phyloP scores from a whole-genome alignment of 305 asterid species.

The Withania somnifera region DNA sequence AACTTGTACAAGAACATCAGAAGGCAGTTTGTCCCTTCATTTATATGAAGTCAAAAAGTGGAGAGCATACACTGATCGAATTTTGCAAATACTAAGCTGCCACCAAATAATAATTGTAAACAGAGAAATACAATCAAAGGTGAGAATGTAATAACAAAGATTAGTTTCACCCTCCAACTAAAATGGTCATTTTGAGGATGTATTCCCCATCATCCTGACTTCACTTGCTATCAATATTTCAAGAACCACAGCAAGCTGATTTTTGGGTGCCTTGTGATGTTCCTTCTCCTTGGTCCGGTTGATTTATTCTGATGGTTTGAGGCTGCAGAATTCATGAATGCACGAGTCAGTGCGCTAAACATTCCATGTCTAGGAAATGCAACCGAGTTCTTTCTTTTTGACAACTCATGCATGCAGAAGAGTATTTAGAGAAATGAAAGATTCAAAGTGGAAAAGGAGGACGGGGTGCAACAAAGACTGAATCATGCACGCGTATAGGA shows the following conservation, averaged over 20 bases:
- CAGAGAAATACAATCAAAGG: conserved; percentile 30
- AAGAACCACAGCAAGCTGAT: conserved; percentile 83
- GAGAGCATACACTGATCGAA: conserved; percentile 4
- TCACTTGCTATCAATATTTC: conserved; percentile 8
- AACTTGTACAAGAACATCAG: neutral
- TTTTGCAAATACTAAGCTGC: conserved; percentile 6
- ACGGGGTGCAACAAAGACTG: neutral
- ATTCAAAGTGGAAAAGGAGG: neutral
- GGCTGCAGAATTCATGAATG: conserved; percentile 22
- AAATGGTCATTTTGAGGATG: conserved; percentile 24
- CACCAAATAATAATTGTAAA: conserved; percentile 8
- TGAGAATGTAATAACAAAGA: conserved; percentile 19
- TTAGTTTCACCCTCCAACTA: conserved; percentile 16
- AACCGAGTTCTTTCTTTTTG: neutral
- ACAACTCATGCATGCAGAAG: neutral
- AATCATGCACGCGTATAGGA: neutral
- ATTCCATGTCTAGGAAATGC: neutral
- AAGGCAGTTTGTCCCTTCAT: neutral
- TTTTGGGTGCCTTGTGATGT: conserved; percentile 50
- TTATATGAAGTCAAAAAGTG: neutral
- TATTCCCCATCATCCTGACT: conserved; percentile 6
- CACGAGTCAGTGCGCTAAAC: neutral
- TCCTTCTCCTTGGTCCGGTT: conserved; percentile 52
- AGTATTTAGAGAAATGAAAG: neutral
- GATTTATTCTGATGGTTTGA: conserved; percentile 63